These are phyloP conservation scores for Rhynchospora breviuscula DNA, from an alignment of 176 grass and related monocot species.

Conservation along the genomic window DNA sequence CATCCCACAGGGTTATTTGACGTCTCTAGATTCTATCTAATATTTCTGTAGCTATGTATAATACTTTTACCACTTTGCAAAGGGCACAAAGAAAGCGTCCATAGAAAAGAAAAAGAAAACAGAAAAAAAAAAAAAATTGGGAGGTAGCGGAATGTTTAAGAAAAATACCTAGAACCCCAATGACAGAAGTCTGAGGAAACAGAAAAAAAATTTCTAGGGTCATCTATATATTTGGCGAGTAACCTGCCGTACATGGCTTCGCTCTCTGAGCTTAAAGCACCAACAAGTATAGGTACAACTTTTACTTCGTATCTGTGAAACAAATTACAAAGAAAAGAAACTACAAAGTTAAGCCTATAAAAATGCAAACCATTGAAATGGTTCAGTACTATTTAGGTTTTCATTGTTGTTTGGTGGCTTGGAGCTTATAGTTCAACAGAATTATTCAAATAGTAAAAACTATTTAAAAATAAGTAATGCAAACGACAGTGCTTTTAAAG, in stretches of 20 bases:
- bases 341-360: constrained; percentile 9
- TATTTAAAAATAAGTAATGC: not conserved
- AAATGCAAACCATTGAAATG: constrained; percentile 10
- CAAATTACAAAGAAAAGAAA: constrained; percentile 29
- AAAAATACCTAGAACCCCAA: constrained; percentile 75
- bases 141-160: constrained; percentile 11
- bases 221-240: constrained; percentile 80
- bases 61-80: not conserved
- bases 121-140: constrained; percentile 6
- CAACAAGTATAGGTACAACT: constrained; percentile 91
- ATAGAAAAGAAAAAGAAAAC: not conserved
- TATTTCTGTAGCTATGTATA: not conserved
- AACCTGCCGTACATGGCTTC: constrained; percentile 82
- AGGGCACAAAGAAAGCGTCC: not conserved
- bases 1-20: not conserved
- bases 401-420: not conserved
- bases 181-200: constrained; percentile 96
- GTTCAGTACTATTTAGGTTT: not conserved
- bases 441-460: not conserved
- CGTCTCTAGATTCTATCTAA: not conserved
- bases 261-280: constrained; percentile 64
- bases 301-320: constrained; percentile 63
- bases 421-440: not conserved
- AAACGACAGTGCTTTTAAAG: not conserved
- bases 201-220: constrained; percentile 90